Base-by-base conservation (phyloP, 257 asterid genomes). In the Penstemon davidsonii region DNA sequence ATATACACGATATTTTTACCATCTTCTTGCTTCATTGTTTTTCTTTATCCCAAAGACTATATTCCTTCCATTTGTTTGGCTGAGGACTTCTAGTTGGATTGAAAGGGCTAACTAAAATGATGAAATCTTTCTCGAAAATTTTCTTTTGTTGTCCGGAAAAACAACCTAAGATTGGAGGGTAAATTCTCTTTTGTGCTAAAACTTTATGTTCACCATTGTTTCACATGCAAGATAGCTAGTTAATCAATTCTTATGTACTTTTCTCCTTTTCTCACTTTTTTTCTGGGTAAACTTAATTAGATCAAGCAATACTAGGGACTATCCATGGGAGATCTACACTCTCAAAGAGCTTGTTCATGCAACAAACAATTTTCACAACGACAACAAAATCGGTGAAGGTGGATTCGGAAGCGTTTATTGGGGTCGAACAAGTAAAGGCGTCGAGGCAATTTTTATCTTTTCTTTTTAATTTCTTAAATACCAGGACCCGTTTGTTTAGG, bases 351-450 rank as follows among this genome's bases (percentile, higher is more conserved):
- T 89, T 5, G 82, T 85, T 49, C 87, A 72, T 4, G 93, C 96
- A 5, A 89, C 96, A 9, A 87, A 84, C 81, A 84, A 84, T 73
- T 89, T 89, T 58, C 91, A 87, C 73, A 71, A 81, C 46, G 88
- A 85, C 54, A 81, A 84, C 83, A 89, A 89, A 62, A 85, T 89
- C 38, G 96, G 96, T 2, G 96, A 89, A 84, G 95, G 96, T 6
- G 96, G 95, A 15, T 89, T 89, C 12, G 96, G 96, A 69, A 89
- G 91, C 73, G 95, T 89, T 66, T 89, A 89, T 73, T 82, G 92
- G 89, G 96, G 96, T 42, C 83, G 83, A 69, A 84, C 96, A 43
- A 82, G 80, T 71, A 83, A 82, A 85, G 96, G 96, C 70, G 56
- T 81, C 38, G 87, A 89, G 96, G 96, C 62, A 78, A 62, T 65